Evolutionary conservation across 1,284 basidiomycete genomes (phyloP), one percentile per base, ranked within the genome.

Genomic region (Meira miltonrushii): DNA sequence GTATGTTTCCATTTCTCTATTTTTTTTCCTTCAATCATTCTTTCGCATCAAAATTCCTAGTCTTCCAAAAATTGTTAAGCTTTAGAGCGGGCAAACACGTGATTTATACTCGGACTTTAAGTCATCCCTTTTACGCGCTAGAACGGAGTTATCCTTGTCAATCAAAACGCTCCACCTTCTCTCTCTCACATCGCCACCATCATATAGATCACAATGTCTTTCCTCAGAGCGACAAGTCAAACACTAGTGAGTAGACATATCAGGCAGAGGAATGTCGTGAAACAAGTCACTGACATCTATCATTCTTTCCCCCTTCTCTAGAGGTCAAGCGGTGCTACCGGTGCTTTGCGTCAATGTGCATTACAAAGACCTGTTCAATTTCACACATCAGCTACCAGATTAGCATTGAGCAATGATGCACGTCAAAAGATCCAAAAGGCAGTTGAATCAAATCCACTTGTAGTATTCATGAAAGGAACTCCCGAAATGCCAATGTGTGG

Each of bases 381-480:
- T 37, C 57, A 58, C 39, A 43, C 37, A 19, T 23, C 46, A 15
- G 39, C 51, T 23, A 11, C 40, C 15, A 43, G 58, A 23, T 39
- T 41, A 25, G 57, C 57, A 40, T 74, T 83, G 17, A 80, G 80
- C 7, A 77, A 77, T 23, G 78, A 82, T 53, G 80, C 80, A 13
- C 73, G 80, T 50, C 77, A 79, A 64, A 79, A 81, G 64, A 83
- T 83, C 62, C 81, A 83, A 64, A 64, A 74, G 58, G 82, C 57
- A 7, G 85, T 92, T 39, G 81, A 84, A 10, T 79, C 82, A 1
- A 85, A 85, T 62, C 89, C 90, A 0, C 82, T 94, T 4, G 92
- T 95, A 15, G 81, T 95, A 11, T 95, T 95, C 82, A 94, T 95
- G 91, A 95, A 95, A 80, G 91, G 87, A 39, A 86, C 85, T 0